Evolutionary conservation across 768 basidiomycete genomes (phyloP).

Genomic region (Psilocybe tampanensis): DNA sequence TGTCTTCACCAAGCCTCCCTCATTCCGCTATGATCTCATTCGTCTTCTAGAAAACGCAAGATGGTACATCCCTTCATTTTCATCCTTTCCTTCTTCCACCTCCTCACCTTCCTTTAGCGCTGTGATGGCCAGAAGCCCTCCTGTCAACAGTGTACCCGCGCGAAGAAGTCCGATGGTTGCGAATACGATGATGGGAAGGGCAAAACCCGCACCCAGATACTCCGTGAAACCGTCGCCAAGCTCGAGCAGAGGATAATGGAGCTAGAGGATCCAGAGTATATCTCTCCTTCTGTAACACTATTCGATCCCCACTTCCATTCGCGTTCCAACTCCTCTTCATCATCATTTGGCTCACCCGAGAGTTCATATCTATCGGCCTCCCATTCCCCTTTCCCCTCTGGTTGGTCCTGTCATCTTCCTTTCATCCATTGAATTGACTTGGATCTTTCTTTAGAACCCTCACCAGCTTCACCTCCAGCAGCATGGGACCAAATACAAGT

Average conservation of each 20-base stretch:
- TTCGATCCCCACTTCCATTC: slow-evolving; percentile 65
- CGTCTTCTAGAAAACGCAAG: slow-evolving; percentile 59
- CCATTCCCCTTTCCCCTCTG: slow-evolving; percentile 55
- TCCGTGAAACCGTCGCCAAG: slow-evolving; percentile 75
- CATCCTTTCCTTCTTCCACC: neutral
- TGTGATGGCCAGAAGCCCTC: slow-evolving; percentile 79
- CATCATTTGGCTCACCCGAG: slow-evolving; percentile 55
- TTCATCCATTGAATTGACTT: slow-evolving; percentile 1
- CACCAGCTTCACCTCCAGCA: slow-evolving; percentile 49
- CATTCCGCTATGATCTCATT: slow-evolving; percentile 13
- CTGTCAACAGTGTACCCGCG: slow-evolving; percentile 77
- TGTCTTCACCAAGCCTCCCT: slow-evolving; percentile 18
- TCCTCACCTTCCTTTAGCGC: slow-evolving; percentile 44
- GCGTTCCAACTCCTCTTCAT: slow-evolving; percentile 57
- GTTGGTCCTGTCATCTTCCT: slow-evolving; percentile 1
- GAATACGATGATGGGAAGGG: slow-evolving; percentile 87
- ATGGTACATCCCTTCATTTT: slow-evolving; percentile 49
- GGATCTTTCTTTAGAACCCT: slow-evolving; percentile 32
- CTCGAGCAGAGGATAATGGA: slow-evolving; percentile 74
- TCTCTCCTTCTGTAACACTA: slow-evolving; percentile 68
- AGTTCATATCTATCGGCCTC: slow-evolving; percentile 54
- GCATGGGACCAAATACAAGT: slow-evolving; percentile 51
- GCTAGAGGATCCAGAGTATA: slow-evolving; percentile 74
- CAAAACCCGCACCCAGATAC: slow-evolving; percentile 78
- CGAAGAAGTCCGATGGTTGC: slow-evolving; percentile 75